These are phyloP conservation scores for Candida incommunis DNA, from an alignment of 805 yeast species.

Conservation along the genomic window DNA sequence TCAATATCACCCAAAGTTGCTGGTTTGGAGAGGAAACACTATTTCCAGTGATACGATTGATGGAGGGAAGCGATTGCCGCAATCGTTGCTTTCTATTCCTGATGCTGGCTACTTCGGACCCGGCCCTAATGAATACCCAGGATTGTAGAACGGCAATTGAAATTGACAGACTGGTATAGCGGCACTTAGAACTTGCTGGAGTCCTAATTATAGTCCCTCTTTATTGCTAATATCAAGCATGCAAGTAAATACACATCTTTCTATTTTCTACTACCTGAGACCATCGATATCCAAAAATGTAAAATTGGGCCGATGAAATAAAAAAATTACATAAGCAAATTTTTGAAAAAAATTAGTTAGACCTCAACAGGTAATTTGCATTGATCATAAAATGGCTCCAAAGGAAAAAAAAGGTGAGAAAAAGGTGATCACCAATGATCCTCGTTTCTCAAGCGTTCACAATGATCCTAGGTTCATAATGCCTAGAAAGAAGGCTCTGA, in stretches of 20 bases:
- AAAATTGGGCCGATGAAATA: neutral
- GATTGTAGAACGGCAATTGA: no score
- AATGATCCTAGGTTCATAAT: conserved; percentile 78
- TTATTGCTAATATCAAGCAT: no score
- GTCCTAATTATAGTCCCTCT: no score
- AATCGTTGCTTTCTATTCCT: conserved; percentile 7
- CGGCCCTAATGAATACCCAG: conserved; percentile 3
- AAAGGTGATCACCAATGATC: conserved; percentile 40
- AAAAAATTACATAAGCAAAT: neutral
- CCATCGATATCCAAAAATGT: neutral
- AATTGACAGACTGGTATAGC: no score
- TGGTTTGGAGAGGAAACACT: conserved; percentile 54
- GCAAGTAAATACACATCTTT: no score
- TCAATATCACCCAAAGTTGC: conserved; percentile 22
- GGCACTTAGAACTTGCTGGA: no score
- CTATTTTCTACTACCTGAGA: no score
- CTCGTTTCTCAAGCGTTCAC: conserved; percentile 65
- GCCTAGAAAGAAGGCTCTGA: conserved; percentile 54
- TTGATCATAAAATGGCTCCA: neutral
- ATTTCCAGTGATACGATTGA: conserved; percentile 14
- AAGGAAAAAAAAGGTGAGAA: neutral
- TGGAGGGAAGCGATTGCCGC: conserved; percentile 5
- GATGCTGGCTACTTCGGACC: conserved; percentile 20
- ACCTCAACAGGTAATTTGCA: no score
- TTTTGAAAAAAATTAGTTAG: no score